A percentile compares a stretch with the other conserved stretches of the same genome.
Evolutionary conservation across 129 eudicot species (phyloP).

Genomic region (Artemisia tridentata): DNA sequence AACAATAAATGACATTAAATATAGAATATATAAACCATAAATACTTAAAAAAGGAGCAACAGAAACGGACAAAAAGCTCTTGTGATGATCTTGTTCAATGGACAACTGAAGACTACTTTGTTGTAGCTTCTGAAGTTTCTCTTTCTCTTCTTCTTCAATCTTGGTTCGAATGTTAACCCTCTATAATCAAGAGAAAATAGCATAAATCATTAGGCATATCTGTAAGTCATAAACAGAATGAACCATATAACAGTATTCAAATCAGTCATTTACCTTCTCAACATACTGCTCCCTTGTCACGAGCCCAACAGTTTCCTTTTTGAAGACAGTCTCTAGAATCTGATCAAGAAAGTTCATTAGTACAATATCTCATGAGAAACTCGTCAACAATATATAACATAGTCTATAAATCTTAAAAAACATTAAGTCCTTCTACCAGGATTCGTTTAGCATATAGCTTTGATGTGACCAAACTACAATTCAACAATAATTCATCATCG

Average conservation of each 20-base stretch:
- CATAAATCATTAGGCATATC: conserved; percentile 1
- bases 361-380: conserved; percentile 7
- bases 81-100: no score
- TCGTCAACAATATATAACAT: conserved; percentile 5
- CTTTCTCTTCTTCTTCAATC: conserved; percentile 97
- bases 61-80: no score
- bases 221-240: neutral
- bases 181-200: conserved; percentile 30
- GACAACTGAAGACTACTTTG: conserved; percentile 22
- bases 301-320: conserved; percentile 98
- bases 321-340: conserved; percentile 98
- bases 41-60: no score
- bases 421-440: no score
- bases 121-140: conserved; percentile 91
- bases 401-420: neutral
- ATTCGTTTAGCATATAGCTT: no score
- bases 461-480: no score
- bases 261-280: conserved; percentile 60
- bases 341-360: conserved; percentile 27
- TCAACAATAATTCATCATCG: no score
- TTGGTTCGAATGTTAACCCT: conserved; percentile 85
- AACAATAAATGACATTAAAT: no score
- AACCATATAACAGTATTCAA: neutral
- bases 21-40: no score
- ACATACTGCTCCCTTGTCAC: conserved; percentile 94